Base-by-base conservation (phyloP, 2,329 filamentous ascomycete species). In the Hymenoscyphus occultus region DNA sequence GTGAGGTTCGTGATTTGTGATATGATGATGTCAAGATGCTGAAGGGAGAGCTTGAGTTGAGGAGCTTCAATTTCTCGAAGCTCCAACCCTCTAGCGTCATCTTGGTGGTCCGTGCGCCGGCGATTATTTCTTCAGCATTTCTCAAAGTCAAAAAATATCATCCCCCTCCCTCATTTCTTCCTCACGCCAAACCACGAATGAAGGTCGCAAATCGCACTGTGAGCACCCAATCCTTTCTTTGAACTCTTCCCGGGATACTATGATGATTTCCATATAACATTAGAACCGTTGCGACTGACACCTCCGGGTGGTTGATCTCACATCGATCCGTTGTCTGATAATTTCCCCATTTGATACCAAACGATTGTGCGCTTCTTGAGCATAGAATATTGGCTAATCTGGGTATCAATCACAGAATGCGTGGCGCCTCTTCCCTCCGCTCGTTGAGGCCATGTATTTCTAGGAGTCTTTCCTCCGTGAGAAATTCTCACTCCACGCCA, bases 251-350 rank as follows among this genome's bases (percentile, higher is more conserved):
- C n/a, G 65, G 63, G 64, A 59, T 71, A 42, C 64, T 66, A 78
- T 83, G 82, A 84, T 84, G 82, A 84, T 77, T 77, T 74, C 75
- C 74, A 77, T 79, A 76, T 79, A 77, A 80, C 75, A 74, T 79
- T 79, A 84, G 82, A 84, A 84, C 82, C 82, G 82, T 83, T 84
- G 82, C 82, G 81, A 84, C 79, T 84, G 82, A 84, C 80, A 80
- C 77, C 78, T 77, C 71, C 70, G 70, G 78, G 77, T 80, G 80
- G 75, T 77, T 84, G 82, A 84, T 83, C 80, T 80, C 76, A 83
- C 78, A 76, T 78, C 70, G 71, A 74, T 77, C 80, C 81, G 79
- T 74, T 78, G 79, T 80, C 80, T 82, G 80, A 82, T 63, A 69
- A 67, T 68, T 66, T 59, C 62, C 65, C 56, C 32, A 31, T 35